Conservation (phyloP, 208 protist genomes). For the Leptomonas pyrrhocoris region DNA sequence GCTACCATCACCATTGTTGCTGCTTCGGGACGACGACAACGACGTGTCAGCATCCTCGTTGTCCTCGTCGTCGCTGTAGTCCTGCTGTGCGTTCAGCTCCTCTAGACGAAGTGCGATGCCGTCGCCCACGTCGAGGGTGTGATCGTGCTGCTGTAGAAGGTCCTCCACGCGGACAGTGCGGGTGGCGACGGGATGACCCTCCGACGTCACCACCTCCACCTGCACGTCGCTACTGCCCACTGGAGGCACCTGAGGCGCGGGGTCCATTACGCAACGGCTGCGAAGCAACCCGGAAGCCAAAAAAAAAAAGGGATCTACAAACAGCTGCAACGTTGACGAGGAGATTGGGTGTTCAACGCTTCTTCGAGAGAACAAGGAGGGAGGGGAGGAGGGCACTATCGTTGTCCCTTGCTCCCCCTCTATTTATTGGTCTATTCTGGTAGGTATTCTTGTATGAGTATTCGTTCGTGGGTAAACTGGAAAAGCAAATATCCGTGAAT, state of each 20-base stretch:
- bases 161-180: conserved; percentile 79
- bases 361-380: no score
- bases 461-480: no score
- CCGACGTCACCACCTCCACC: conserved; percentile 65
- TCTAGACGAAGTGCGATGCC: conserved; percentile 77
- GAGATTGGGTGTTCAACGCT: no score
- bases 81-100: conserved; percentile 47
- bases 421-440: no score
- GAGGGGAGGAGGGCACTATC: no score
- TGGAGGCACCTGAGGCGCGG: neutral
- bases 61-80: conserved; percentile 47
- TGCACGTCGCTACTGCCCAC: conserved; percentile 43
- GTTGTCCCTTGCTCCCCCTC: no score
- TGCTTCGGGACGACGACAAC: neutral
- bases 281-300: neutral
- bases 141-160: conserved; percentile 50
- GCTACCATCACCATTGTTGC: neutral
- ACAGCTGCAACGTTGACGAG: no score
- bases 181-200: conserved; percentile 52
- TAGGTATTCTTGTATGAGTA: no score
- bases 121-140: conserved; percentile 56
- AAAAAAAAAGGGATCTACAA: neutral
- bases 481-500: no score
- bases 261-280: neutral
- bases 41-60: conserved; percentile 28